A percentile compares a stretch with the other conserved stretches of the same genome.
Evolutionary conservation across 306 rosid species (phyloP).

Genomic region (Prunus padus): DNA sequence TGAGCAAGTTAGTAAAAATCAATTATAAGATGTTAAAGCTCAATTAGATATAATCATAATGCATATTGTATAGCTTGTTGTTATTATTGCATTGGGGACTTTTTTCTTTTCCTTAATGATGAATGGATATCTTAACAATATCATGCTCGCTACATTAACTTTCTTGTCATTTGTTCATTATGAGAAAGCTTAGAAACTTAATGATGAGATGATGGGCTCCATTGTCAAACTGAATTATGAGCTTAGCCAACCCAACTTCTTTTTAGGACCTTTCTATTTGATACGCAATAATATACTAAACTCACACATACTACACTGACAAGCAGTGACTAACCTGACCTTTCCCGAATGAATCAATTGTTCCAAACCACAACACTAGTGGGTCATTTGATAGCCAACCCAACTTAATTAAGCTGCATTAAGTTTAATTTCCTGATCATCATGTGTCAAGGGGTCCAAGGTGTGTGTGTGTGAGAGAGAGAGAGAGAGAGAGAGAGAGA

Average conservation of each 20-base stretch:
- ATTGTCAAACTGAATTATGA: neutral
- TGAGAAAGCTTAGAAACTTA: neutral
- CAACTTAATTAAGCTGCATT: neutral
- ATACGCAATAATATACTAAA: too few species aligned
- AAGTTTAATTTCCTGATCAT: neutral
- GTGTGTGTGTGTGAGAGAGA: too few species aligned
- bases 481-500: neutral
- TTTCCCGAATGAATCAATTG: too few species aligned
- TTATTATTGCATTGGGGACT: neutral
- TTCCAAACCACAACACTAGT: too few species aligned
- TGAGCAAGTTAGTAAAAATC: neutral
- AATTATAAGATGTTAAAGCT: neutral
- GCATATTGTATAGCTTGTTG: neutral
- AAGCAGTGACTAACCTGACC: too few species aligned
- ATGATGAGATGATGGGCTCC: neutral
- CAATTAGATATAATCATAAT: neutral
- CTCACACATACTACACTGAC: too few species aligned
- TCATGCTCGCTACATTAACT: neutral
- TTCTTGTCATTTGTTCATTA: slow-evolving; percentile 4
- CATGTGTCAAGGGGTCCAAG: too few species aligned
- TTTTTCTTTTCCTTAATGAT: neutral
- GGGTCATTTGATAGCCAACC: too few species aligned
- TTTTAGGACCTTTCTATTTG: too few species aligned
- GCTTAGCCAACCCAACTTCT: neutral
- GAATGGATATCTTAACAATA: neutral